Base-by-base conservation (phyloP, 257 asterid species). In the Penstemon newberryi region DNA sequence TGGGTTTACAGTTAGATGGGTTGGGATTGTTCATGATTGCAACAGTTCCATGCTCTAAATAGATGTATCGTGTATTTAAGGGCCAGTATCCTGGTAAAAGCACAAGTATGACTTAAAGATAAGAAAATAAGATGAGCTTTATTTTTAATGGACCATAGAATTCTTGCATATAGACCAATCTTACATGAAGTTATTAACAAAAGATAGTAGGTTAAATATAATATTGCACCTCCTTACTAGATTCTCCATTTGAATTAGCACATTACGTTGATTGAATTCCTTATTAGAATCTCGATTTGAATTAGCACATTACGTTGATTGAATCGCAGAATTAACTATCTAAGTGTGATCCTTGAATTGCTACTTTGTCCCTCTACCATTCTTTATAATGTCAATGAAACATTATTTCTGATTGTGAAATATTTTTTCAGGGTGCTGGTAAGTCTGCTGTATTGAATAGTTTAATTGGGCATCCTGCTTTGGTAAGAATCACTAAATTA, bases 381-480 rank as follows among this genome's bases (percentile, higher is more conserved):
- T 63, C 47, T 38, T 57, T 46, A 63, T 15, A 18, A 44, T 7
- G 5, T 65, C 11, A 18, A 33, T 1, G n/a, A 33, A 46, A 38
- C 5, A 15, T 59, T 18, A 46, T 64, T 71, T 56, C 46, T 60
- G 45, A 65, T 70, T 53, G 66, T 77, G 59, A 63, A 49, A 60
- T 70, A 42, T 73, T 54, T 71, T 43, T 74, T 60, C 96, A 93
- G 99, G 97, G 99, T 76, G 96, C 96, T 59, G 98, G 98, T 63
- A 92, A 92, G 78, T 92, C 98, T 53, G 96, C 96, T 47, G 96
- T 86, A 11, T 79, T 92, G 70, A 92, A 92, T 83, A 92, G 98
- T 82, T 83, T 92, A 72, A 86, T 92, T 42, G 98, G 98, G 57
- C 98, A 92, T 86, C 96, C 98, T 51, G 96, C 96, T 8, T 72